Base-by-base conservation (phyloP, 2,329 filamentous ascomycete genomes). In the Ophiostoma angusticollis region DNA sequence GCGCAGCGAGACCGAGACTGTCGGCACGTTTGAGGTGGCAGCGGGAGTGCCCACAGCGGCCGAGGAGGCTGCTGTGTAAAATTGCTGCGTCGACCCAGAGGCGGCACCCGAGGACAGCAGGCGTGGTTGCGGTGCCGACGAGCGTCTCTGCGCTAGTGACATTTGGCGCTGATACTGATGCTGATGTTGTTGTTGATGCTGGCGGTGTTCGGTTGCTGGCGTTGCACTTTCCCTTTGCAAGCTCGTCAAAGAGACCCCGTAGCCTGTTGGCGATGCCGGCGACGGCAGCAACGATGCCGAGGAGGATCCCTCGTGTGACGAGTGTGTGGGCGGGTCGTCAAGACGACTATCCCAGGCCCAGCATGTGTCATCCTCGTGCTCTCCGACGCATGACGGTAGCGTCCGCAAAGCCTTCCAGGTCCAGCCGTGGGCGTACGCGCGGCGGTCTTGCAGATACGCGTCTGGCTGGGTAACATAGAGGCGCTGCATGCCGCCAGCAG, bases 381-480 rank as follows among this genome's bases (percentile, higher is more conserved):
- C 37, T 5, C 23, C 39, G 23, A 38, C 29, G 16, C 16, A 32
- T 17, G 28, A 14, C 1, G 14, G 35, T 35, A 85, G 60, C 48
- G 76, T 68, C 24, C 75, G 71, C 9, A 87, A 56, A 32, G 68
- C 69, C 48, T 77, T 75, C 83, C 83, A 89, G 2, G 73, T 77
- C 80, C 79, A 86, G 5, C 67, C 65, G 9, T 61, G 53, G 6
- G 69, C 64, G 27, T 70, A 67, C 5, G 69, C 63, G 23, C 65
- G 58, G 12, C 61, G 49, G 44, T 76, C 71, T 51, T 89, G 83
- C 3, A 83, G 59, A 47, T 89, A 89, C 1, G 79, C 78, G 47
- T 81, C 76, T 4, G 78, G 72, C 42, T 84, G 79, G 1, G 83
- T 89, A 42, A 87, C 67, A 57, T 82, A 89, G 11, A 89, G 67